A percentile compares a stretch with the other conserved stretches of the same genome.
These are phyloP conservation scores for Boletus sp. DNA, from an alignment of 768 basidiomycete genomes.

Conservation along the genomic window DNA sequence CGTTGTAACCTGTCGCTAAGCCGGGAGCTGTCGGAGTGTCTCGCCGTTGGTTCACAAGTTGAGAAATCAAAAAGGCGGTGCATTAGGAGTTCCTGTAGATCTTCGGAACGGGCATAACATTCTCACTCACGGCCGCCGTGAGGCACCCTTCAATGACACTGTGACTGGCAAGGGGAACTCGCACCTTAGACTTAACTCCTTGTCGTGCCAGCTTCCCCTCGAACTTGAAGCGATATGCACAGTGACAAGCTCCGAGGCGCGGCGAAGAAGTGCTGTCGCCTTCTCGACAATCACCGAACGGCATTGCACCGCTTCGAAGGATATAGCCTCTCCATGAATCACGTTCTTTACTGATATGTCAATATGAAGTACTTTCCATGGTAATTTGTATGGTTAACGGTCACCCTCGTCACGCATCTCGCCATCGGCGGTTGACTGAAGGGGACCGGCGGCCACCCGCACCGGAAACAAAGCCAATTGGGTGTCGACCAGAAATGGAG, in stretches of 20 bases:
- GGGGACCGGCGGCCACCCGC: no score
- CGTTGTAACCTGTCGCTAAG: not conserved
- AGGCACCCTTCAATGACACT: not conserved
- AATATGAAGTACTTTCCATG: not conserved
- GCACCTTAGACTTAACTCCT: not conserved
- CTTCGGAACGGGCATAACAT: not conserved
- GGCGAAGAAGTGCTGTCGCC: constrained; percentile 4
- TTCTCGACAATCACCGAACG: constrained; percentile 16
- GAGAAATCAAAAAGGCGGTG: constrained; percentile 18
- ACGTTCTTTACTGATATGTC: not conserved
- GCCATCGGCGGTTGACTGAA: not conserved
- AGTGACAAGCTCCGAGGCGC: not conserved
- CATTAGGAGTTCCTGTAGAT: constrained; percentile 11
- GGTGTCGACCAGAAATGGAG: no score
- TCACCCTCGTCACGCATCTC: not conserved
- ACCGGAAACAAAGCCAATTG: no score
- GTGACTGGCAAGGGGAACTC: not conserved
- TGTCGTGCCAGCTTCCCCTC: not conserved
- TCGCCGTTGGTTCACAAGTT: constrained; percentile 3
- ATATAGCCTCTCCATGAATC: constrained; percentile 10
- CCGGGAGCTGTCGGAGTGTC: not conserved
- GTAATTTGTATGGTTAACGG: not conserved
- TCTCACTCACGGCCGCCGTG: no score
- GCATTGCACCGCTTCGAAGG: not conserved
- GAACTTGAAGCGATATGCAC: not conserved